Evolutionary conservation across 257 asterid species (phyloP), one percentile per base, ranked within the genome.

Genomic region (Fraxinus quadrangulata): DNA sequence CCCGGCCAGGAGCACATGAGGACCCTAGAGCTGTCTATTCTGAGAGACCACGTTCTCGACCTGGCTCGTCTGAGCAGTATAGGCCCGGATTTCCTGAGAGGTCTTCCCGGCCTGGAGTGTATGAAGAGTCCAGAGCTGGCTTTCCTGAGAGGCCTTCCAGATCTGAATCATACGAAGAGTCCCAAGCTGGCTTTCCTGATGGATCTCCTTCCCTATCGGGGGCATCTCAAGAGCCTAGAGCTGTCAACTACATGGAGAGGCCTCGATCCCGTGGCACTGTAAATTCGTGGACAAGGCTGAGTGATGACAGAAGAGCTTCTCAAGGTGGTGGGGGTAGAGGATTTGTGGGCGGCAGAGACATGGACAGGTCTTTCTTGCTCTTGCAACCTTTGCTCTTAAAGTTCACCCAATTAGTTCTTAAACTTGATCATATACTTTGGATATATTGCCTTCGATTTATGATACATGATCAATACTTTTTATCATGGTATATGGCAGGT

Each of bases 241-340:
- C 79, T 61, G 77, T 76, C n/a, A 94, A 90, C 51, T 87, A 81
- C 84, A 90, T 78, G 79, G 99, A 91, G 71, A 88, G 99, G 84
- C 92, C 97, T 81, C 90, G 88, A 75, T 96, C 97, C 6, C 98
- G 90, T 75, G 98, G 99, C 77, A 63, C 88, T 72, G 86, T 69
- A 75, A 92, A 89, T 87, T 84, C 94, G 66, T 86, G 90, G 91
- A 17, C 88, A 37, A 88, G 90, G 70, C 83, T 87, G 13, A 77
- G 81, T 77, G 97, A 95, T 13, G 97, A 89, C 71, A 87, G 93
- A 82, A 89, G 99, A 84, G 77, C 79, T 65, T 73, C 61, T 81
- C 95, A 89, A 83, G 96, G 97, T 80, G 93, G 92, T 73, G 94
- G 97, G 31, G 93, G 89, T 39, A 82, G 97, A 89, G 98, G 97